A percentile compares a stretch with the other conserved stretches of the same genome.
phyloP scores from a whole-genome alignment of 1,139 yeast genomes.

The Debaryomycetaceae sp. region DNA sequence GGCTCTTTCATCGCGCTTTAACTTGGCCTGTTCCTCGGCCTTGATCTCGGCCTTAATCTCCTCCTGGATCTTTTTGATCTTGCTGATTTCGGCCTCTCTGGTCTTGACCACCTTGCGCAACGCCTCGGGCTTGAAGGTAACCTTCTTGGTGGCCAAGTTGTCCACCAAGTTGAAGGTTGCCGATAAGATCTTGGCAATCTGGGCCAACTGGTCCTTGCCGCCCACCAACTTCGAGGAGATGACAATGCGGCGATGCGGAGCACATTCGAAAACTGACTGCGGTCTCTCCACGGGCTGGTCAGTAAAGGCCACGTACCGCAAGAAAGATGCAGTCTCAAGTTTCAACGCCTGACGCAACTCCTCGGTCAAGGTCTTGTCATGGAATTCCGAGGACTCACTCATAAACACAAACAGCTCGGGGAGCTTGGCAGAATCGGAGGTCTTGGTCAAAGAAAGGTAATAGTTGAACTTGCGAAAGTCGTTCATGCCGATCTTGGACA shows the following conservation, averaged over 20 bases:
- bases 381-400: slow-evolving; percentile 84
- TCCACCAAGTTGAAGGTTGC: slow-evolving; percentile 56
- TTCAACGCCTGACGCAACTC: slow-evolving; percentile 49
- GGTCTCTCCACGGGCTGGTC: slow-evolving; percentile 79
- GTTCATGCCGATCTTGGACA: slow-evolving; percentile 81
- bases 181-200: slow-evolving; percentile 44
- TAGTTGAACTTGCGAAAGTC: slow-evolving; percentile 71
- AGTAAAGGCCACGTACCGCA: slow-evolving; percentile 72
- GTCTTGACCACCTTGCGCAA: slow-evolving; percentile 68
- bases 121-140: slow-evolving; percentile 60
- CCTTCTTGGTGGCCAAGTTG: slow-evolving; percentile 40
- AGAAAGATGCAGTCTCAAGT: slow-evolving; percentile 47
- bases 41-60: slow-evolving; percentile 62
- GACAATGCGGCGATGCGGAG: slow-evolving; percentile 52
- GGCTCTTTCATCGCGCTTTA: slow-evolving; percentile 59
- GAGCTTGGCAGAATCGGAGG: slow-evolving; percentile 63
- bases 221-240: slow-evolving; percentile 48
- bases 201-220: slow-evolving; percentile 40
- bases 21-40: slow-evolving; percentile 65
- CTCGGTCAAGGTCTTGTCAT: slow-evolving; percentile 52
- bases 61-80: slow-evolving; percentile 57
- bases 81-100: slow-evolving; percentile 65
- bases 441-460: slow-evolving; percentile 78
- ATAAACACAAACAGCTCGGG: slow-evolving; percentile 79
- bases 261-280: slow-evolving; percentile 42